These are phyloP conservation scores for Neurospora sp. DNA, from an alignment of 495 filamentous ascomycete species.

Conservation along the genomic window DNA sequence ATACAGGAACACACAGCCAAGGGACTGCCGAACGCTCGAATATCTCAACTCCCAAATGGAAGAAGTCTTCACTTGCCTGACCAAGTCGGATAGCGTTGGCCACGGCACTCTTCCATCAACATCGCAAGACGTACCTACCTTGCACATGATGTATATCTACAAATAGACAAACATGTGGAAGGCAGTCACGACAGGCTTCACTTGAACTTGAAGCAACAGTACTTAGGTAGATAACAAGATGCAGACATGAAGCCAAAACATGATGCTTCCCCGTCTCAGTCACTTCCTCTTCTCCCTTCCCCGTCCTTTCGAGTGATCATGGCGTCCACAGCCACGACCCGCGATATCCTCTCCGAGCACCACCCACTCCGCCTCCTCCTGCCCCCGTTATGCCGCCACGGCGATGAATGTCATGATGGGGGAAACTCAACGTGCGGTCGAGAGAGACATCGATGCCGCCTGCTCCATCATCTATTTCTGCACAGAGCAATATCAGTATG, in stretches of 20 bases:
- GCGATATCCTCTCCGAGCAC: conserved; percentile 1
- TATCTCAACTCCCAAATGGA: neutral
- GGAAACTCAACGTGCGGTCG: conserved; percentile 17
- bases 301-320: neutral
- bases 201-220: too few species aligned
- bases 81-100: neutral
- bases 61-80: neutral
- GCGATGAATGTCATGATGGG: conserved; percentile 20
- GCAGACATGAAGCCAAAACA: too few species aligned
- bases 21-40: neutral
- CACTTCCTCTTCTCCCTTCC: neutral
- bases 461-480: conserved; percentile 9
- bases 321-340: neutral
- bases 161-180: neutral
- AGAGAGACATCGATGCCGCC: conserved; percentile 12
- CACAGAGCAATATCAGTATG: neutral
- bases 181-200: neutral
- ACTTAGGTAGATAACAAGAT: too few species aligned
- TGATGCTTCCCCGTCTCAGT: neutral
- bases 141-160: neutral
- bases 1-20: neutral
- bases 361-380: conserved; percentile 5
- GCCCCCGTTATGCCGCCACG: conserved; percentile 4
- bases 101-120: neutral
- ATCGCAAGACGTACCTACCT: neutral